Conservation (phyloP, 768 basidiomycete genomes). For the Pulveroboletus ravenelii region DNA sequence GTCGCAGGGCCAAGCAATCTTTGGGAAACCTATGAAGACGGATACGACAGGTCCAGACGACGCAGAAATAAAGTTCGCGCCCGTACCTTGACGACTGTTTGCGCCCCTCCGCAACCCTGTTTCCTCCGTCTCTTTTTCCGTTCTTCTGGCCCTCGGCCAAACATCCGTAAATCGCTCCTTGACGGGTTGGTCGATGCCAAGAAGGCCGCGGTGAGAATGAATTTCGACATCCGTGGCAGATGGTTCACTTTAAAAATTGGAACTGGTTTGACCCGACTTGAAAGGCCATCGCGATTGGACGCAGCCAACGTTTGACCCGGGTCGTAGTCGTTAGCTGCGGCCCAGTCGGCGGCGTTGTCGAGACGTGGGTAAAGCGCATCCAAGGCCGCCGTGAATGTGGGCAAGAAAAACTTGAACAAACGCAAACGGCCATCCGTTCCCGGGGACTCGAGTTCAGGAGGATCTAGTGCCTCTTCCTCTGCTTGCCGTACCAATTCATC, state of each 20-base stretch:
- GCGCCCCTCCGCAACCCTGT: constrained; percentile 34
- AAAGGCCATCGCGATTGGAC: not conserved
- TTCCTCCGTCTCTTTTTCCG: constrained; percentile 50
- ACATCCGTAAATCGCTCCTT: constrained; percentile 76
- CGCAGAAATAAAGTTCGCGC: not conserved
- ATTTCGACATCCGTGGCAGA: constrained; percentile 68
- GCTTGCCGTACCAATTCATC: constrained; percentile 15
- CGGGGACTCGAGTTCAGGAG: constrained; percentile 35
- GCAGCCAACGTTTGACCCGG: not conserved
- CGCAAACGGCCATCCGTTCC: constrained; percentile 62
- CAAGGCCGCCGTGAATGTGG: constrained; percentile 56
- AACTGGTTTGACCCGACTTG: constrained; percentile 4
- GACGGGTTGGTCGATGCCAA: constrained; percentile 83
- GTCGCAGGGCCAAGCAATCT: constrained; percentile 72
- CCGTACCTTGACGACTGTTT: constrained; percentile 44
- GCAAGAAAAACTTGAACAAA: constrained; percentile 56
- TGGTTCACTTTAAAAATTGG: constrained; percentile 26
- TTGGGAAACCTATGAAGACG: constrained; percentile 54
- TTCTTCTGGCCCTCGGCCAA: constrained; percentile 70
- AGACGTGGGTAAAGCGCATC: constrained; percentile 66
- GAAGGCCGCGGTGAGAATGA: constrained; percentile 70
- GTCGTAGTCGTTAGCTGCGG: constrained; percentile 45
- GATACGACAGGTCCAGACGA: not conserved
- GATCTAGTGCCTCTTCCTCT: constrained; percentile 21
- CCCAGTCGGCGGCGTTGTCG: constrained; percentile 63